phyloP scores from a whole-genome alignment of 2,329 filamentous ascomycete genomes.

The Cytospora mali region DNA sequence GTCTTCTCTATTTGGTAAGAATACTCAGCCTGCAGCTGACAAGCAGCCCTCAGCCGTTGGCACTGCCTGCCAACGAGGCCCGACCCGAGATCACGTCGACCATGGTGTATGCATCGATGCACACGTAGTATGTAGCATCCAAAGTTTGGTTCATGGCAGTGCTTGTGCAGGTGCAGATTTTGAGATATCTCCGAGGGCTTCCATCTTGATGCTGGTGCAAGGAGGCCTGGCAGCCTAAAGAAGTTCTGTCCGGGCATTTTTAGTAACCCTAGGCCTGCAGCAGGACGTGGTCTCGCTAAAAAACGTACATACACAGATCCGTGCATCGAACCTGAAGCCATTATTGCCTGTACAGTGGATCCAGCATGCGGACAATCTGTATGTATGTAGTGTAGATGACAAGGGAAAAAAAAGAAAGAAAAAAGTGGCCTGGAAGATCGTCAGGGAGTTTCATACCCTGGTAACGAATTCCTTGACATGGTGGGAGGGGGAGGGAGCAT shows the following conservation, averaged over 20 bases:
- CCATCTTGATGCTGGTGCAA: neutral
- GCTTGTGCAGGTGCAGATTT: neutral
- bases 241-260: neutral
- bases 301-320: neutral
- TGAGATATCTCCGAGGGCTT: neutral
- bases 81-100: neutral
- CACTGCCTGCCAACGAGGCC: neutral
- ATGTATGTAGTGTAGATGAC: too few species aligned
- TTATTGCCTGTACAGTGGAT: neutral
- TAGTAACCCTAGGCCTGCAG: neutral
- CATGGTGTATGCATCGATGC: neutral
- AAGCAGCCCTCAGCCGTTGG: neutral
- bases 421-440: neutral
- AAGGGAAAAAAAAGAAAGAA: too few species aligned
- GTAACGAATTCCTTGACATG: too few species aligned
- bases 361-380: neutral
- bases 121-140: neutral
- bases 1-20: neutral
- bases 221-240: neutral
- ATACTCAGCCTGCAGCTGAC: neutral
- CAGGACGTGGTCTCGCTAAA: neutral
- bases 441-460: neutral
- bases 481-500: too few species aligned
- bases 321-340: neutral
- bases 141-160: neutral